Evolutionary conservation across 2,329 filamentous ascomycete species (phyloP).

Genomic region (Cadophora gregata): DNA sequence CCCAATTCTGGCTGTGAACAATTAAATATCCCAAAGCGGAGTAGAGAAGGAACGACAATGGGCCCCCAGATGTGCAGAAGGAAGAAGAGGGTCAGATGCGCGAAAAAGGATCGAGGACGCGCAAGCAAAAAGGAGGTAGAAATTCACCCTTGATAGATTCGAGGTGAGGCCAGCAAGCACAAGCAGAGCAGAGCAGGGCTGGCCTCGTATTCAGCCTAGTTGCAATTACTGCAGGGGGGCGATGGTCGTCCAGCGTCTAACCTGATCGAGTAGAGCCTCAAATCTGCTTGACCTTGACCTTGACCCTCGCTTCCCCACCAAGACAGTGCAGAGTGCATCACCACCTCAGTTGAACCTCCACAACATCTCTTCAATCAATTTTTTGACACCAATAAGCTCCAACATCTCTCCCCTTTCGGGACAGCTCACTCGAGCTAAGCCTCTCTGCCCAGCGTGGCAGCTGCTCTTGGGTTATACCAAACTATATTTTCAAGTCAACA

Average conservation of each 20-base stretch:
- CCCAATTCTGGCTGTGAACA: conserved; percentile 6
- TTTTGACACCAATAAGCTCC: background rate
- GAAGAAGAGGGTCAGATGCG: conserved; percentile 9
- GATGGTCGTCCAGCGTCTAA: background rate
- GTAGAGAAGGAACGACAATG: conserved; percentile 24
- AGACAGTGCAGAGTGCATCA: conserved; percentile 3
- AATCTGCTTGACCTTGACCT: conserved; percentile 1
- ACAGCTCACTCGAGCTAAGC: background rate
- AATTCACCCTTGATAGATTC: background rate
- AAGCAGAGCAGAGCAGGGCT: background rate
- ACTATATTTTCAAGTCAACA: conserved; percentile 11
- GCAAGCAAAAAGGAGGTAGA: conserved; percentile 24
- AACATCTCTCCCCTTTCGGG: conserved; percentile 1
- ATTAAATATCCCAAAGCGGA: conserved; percentile 21
- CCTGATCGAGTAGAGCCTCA: conserved; percentile 15
- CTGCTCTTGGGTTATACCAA: background rate
- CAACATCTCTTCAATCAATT: background rate
- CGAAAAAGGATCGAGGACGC: conserved; percentile 15
- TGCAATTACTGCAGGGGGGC: background rate
- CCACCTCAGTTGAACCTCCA: conserved; percentile 12
- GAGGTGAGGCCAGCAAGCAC: conserved; percentile 5
- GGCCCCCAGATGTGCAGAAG: conserved; percentile 12
- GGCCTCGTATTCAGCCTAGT: background rate
- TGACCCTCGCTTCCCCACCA: conserved; percentile 12
- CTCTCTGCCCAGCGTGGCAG: background rate